These are phyloP conservation scores for Aegilops umbellulata DNA, from an alignment of 176 grass and related monocot species.

Conservation along the genomic window DNA sequence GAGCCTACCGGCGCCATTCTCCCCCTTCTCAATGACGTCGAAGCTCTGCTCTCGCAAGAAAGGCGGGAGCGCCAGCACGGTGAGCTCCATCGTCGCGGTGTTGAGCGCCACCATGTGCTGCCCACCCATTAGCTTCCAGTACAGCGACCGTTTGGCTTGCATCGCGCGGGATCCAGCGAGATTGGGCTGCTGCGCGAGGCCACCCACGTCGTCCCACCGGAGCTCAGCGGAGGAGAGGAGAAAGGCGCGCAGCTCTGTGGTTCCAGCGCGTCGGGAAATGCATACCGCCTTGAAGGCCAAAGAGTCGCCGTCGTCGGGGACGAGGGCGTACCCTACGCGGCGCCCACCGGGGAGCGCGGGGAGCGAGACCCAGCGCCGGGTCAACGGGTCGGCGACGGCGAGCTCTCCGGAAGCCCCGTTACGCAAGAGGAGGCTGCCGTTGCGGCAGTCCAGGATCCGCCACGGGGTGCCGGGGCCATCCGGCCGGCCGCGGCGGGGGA, in stretches of 20 bases:
- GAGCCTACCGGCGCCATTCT: neutral
- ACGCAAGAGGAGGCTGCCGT: conserved; percentile 23
- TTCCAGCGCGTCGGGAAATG: neutral
- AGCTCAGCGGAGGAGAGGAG: conserved; percentile 24
- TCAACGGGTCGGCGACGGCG: conserved; percentile 34
- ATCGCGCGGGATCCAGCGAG: conserved; percentile 11
- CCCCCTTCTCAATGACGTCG: conserved; percentile 25
- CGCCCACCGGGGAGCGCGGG: neutral
- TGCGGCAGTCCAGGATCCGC: conserved; percentile 35
- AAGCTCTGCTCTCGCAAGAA: conserved; percentile 15
- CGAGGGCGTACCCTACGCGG: conserved; percentile 37
- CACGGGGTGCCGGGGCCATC: neutral
- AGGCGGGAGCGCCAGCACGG: conserved; percentile 29
- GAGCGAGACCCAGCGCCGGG: conserved; percentile 5
- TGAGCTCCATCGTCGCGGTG: conserved; percentile 17
- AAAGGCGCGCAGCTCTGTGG: conserved; percentile 5
- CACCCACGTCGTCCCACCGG: conserved; percentile 12
- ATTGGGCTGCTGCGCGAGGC: neutral
- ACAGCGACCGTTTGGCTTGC: conserved; percentile 34
- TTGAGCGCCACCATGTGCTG: conserved; percentile 19
- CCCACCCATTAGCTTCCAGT: conserved; percentile 37
- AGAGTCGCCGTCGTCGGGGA: conserved; percentile 31
- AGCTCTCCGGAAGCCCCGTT: neutral
- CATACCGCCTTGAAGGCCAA: conserved; percentile 23
- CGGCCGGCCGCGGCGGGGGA: conserved; percentile 16